Evolutionary conservation across 148 eudicot genomes (phyloP), one percentile per base, ranked within the genome.

Genomic region (Gaultheria prostrata): DNA sequence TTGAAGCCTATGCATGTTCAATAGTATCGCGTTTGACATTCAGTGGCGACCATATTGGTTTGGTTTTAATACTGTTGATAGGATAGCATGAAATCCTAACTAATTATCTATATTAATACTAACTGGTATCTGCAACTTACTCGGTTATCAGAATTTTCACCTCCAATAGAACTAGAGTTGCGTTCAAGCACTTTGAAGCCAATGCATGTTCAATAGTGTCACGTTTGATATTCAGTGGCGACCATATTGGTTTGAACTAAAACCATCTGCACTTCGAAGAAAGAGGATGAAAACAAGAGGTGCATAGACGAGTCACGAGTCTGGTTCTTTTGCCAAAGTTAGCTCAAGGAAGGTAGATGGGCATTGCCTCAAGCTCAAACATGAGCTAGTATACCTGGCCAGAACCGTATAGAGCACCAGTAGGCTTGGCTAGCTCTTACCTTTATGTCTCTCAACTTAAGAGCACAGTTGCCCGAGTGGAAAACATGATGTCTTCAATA

Each of bases 381-480:
- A 79, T 79, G 71, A 13, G 63, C 63, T 59, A 35, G 20, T 14
- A 65, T 43, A 61, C 15, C n/a, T n/a, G 24, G 53, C 53, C 73
- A 61, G 17, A 70, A 26, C 14, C 1, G 2, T 13, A 39, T 45
- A 80, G 18, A 39, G 35, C 82, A 59, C 54, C 82, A 59, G 49
- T 61, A 61, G 72, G 33, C 49, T 56, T 78, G 48, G 67, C 48
- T 78, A 56, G 46, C 28, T 78, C 81, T 32, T 30, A 35, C 20
- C 33, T 46, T 5, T 28, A 2, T 57, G 15, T 26, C 32, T 79
- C 50, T 49, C 10, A 57, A 56, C 30, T 39, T 57, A 79, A 79
- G n/a, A 77, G 45, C 26, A n/a, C 28, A 10, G 39, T 35, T 35
- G 32, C 24, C 57, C 7, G 7, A 49, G 17, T 26, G 12, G 43